Percentiles rank a stretch among this genome's conserved stretches.
Conservation (phyloP, 2,329 filamentous ascomycete species). For the Anthostomella pinea region DNA sequence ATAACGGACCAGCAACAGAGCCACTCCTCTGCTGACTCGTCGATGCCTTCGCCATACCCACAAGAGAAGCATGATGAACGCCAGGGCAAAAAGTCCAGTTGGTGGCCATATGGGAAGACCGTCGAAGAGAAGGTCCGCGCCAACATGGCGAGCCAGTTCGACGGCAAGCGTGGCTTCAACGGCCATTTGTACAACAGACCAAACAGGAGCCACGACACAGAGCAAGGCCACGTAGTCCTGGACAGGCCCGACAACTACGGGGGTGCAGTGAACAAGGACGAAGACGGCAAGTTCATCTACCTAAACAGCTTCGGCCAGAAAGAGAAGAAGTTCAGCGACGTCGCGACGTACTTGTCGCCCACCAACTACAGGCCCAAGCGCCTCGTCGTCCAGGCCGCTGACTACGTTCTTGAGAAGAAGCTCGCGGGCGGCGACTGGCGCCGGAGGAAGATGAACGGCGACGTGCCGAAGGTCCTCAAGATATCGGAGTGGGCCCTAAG, state of each 20-base stretch:
- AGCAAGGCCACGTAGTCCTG: slow-evolving; percentile 5
- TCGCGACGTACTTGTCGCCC: slow-evolving; percentile 25
- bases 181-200: slow-evolving; percentile 10
- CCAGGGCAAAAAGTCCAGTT: slow-evolving; percentile 1
- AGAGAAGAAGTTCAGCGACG: slow-evolving; percentile 21
- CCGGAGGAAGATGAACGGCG: slow-evolving; percentile 17
- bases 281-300: slow-evolving; percentile 19
- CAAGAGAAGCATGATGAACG: no score
- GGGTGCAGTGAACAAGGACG: slow-evolving; percentile 4
- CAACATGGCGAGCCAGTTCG: slow-evolving; percentile 13
- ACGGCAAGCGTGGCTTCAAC: slow-evolving; percentile 10
- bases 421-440: slow-evolving; percentile 20
- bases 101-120: slow-evolving; percentile 11
- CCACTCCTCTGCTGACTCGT: no score
- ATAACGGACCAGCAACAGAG: no score
- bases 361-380: slow-evolving; percentile 21
- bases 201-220: slow-evolving; percentile 5
- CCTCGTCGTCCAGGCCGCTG: slow-evolving; percentile 21
- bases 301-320: slow-evolving; percentile 20
- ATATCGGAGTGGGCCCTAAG: slow-evolving; percentile 19
- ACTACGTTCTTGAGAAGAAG: slow-evolving; percentile 13
- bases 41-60: no score
- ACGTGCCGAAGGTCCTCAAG: slow-evolving; percentile 18
- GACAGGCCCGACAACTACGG: slow-evolving; percentile 8
- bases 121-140: slow-evolving; percentile 6